Percentiles rank a stretch among this genome's conserved stretches.
phyloP scores from a whole-genome alignment of 805 yeast species.

The Novakomyces olei region DNA sequence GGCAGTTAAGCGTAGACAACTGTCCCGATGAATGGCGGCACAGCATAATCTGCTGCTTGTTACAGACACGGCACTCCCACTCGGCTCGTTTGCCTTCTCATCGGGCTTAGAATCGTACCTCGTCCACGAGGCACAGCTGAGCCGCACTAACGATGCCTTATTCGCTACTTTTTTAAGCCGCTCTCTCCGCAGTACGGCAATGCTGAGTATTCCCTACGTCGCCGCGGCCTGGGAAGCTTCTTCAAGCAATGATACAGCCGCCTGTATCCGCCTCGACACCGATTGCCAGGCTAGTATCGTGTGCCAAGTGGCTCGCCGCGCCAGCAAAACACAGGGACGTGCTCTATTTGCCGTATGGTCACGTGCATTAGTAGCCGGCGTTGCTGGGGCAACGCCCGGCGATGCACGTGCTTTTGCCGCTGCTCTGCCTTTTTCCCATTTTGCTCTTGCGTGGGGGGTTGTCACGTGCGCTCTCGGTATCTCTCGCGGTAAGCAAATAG shows the following conservation, averaged over 20 bases:
- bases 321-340: constrained; percentile 1
- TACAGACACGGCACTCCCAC: constrained; percentile 3
- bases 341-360: constrained; percentile 1
- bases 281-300: constrained; percentile 1
- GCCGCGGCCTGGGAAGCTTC: neutral
- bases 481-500: too few species aligned
- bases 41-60: too few species aligned
- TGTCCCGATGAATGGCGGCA: too few species aligned
- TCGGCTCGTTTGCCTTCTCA: constrained; percentile 3
- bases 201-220: neutral
- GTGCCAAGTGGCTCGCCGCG: neutral
- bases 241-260: too few species aligned
- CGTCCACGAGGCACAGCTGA: neutral
- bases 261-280: neutral
- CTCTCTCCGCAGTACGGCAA: neutral
- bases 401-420: neutral
- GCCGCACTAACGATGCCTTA: neutral
- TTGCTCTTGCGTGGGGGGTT: constrained; percentile 3
- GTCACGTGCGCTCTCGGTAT: neutral
- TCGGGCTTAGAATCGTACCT: constrained; percentile 3
- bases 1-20: too few species aligned
- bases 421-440: constrained; percentile 1
- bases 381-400: neutral
- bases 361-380: neutral
- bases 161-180: neutral